A percentile compares a stretch with the other conserved stretches of the same genome.
These are phyloP conservation scores for Kazachstania viticola DNA, from an alignment of 805 yeast genomes.

Conservation along the genomic window DNA sequence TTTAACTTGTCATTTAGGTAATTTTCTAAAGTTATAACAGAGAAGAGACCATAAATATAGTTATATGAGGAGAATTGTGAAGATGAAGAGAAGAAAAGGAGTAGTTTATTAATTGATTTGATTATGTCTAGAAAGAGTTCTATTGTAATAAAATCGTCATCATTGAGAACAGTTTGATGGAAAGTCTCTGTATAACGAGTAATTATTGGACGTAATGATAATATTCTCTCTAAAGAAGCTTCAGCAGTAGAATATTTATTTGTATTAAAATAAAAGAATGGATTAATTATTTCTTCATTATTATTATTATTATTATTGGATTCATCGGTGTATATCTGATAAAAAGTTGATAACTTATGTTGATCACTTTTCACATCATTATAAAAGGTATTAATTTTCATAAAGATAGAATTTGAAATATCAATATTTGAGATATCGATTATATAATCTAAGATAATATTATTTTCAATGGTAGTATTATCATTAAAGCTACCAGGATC, in stretches of 20 bases:
- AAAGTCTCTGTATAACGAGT: neutral
- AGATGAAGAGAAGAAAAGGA: slow-evolving; percentile 6
- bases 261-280: slow-evolving; percentile 4
- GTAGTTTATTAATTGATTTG: slow-evolving; percentile 6
- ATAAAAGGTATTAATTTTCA: slow-evolving; percentile 7
- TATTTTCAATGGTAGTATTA: neutral
- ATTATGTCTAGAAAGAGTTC: slow-evolving; percentile 2
- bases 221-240: slow-evolving; percentile 4
- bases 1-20: slow-evolving; percentile 3
- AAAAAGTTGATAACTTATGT: slow-evolving; percentile 11
- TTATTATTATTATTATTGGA: neutral
- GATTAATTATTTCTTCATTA: slow-evolving; percentile 1
- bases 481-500: too few relatives aligned
- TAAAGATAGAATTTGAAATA: slow-evolving; percentile 6
- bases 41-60: slow-evolving; percentile 6
- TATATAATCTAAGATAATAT: slow-evolving; percentile 3
- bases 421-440: slow-evolving; percentile 5
- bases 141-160: slow-evolving; percentile 5
- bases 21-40: slow-evolving; percentile 9
- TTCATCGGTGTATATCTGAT: neutral
- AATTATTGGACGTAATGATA: slow-evolving; percentile 5
- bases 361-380: slow-evolving; percentile 7
- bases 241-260: slow-evolving; percentile 10
- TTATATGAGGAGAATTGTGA: slow-evolving; percentile 5
- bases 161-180: neutral